Evolutionary conservation across 495 filamentous ascomycete genomes (phyloP).

Genomic region (Neurospora tetraspora): DNA sequence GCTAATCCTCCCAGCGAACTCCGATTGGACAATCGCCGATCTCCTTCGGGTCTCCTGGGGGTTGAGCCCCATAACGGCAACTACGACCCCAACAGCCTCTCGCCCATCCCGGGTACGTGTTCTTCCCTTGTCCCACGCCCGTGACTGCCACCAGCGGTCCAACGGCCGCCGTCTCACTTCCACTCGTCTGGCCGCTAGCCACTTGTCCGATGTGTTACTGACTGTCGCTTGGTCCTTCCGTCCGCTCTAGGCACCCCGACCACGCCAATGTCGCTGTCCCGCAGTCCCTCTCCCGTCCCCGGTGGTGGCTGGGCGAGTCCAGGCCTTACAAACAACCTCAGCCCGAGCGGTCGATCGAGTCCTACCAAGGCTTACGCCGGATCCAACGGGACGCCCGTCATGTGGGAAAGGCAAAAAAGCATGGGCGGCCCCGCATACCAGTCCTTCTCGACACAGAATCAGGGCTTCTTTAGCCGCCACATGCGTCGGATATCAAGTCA

Average conservation of each 20-base stretch:
- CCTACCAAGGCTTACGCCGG: slow-evolving; percentile 43
- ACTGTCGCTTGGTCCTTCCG: slow-evolving; percentile 6
- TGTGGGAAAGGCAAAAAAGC: slow-evolving; percentile 75
- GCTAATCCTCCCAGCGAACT: slow-evolving; percentile 13
- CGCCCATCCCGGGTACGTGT: slow-evolving; percentile 34
- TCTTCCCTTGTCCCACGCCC: not conserved
- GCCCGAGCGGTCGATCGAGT: slow-evolving; percentile 56
- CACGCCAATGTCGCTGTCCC: slow-evolving; percentile 65
- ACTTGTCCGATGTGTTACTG: slow-evolving; percentile 5
- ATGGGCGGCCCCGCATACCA: slow-evolving; percentile 58
- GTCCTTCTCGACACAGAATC: slow-evolving; percentile 69
- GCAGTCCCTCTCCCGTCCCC: slow-evolving; percentile 71
- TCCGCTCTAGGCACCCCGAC: slow-evolving; percentile 32
- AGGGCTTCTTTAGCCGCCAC: slow-evolving; percentile 72
- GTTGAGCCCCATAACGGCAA: slow-evolving; percentile 30
- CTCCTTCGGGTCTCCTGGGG: slow-evolving; percentile 23
- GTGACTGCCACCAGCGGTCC: not conserved
- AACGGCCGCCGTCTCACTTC: not conserved
- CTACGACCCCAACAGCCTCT: slow-evolving; percentile 27
- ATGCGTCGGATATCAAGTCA: slow-evolving; percentile 63
- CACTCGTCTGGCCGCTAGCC: not conserved
- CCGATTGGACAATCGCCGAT: slow-evolving; percentile 22
- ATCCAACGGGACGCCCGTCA: slow-evolving; percentile 48
- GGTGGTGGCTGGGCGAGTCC: slow-evolving; percentile 85
- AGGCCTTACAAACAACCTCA: slow-evolving; percentile 49